Conservation (phyloP, 2,329 filamentous ascomycete genomes). For the Microdochium bolleyi region DNA sequence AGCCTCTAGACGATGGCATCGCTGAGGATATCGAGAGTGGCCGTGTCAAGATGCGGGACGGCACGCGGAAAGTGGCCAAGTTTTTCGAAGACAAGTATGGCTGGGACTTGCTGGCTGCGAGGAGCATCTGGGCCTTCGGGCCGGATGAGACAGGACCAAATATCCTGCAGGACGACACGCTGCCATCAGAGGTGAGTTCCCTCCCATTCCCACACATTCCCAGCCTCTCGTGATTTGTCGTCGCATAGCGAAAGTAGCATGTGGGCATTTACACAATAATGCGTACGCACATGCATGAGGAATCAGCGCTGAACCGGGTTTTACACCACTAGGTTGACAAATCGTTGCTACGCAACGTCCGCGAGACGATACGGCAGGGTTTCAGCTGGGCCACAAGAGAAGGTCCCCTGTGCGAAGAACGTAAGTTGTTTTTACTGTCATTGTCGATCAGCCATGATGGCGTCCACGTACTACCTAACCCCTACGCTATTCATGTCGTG, state of each 20-base stretch:
- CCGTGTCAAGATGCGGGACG: constrained; percentile 84
- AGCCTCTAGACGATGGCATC: constrained; percentile 90
- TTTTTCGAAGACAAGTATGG: constrained; percentile 97
- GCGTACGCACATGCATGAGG: not conserved
- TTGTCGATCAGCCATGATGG: constrained; percentile 3
- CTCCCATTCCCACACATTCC: not conserved
- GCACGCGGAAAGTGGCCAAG: constrained; percentile 85
- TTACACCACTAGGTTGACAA: constrained; percentile 63
- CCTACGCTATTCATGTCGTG: too few species aligned
- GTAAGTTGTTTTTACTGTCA: constrained; percentile 44
- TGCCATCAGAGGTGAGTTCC: constrained; percentile 68
- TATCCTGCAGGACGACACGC: constrained; percentile 91
- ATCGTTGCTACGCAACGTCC: constrained; percentile 76
- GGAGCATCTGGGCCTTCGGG: constrained; percentile 98
- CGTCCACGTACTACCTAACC: too few species aligned
- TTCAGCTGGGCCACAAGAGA: constrained; percentile 96
- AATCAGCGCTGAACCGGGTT: not conserved
- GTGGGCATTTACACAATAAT: not conserved
- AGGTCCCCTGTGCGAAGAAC: constrained; percentile 95
- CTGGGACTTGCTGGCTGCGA: constrained; percentile 88
- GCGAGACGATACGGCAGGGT: constrained; percentile 89
- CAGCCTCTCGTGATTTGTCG: not conserved
- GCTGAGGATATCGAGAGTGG: constrained; percentile 90
- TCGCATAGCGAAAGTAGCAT: not conserved
- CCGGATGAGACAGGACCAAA: constrained; percentile 93